phyloP scores from a whole-genome alignment of 2,329 filamentous ascomycete species.

The Apiospora saccharicola region DNA sequence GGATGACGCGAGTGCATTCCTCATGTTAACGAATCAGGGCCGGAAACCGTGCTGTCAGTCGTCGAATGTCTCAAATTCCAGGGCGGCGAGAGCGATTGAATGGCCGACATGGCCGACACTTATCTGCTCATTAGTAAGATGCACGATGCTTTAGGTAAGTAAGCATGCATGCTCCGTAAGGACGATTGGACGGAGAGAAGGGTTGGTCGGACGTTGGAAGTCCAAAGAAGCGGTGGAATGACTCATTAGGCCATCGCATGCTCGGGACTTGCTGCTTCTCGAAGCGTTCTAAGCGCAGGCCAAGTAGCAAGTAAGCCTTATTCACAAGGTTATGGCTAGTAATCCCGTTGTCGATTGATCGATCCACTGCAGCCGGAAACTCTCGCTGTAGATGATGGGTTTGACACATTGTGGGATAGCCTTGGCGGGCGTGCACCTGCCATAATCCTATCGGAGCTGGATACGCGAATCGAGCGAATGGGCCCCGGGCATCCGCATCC shows the following conservation, averaged over 20 bases:
- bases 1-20: constrained; percentile 15
- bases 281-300: constrained; percentile 5
- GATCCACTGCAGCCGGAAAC: constrained; percentile 11
- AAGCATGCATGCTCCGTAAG: not conserved
- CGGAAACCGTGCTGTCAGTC: not conserved
- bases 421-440: not conserved
- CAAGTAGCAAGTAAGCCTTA: not conserved
- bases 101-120: not conserved
- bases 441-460: not conserved
- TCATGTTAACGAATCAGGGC: not conserved
- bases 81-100: not conserved
- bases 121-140: not conserved
- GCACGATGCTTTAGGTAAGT: not conserved
- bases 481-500: not conserved
- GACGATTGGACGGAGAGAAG: not conserved
- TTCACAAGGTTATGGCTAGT: not conserved
- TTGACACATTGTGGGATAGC: not conserved
- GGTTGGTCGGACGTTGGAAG: not conserved
- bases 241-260: constrained; percentile 2
- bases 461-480: not conserved
- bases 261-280: constrained; percentile 1
- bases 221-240: constrained; percentile 7
- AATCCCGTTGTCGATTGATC: not conserved
- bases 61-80: constrained; percentile 5
- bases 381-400: not conserved